Evolutionary conservation across 441 rosid genomes (phyloP), one percentile per base, ranked within the genome.

Genomic region (Syzygium syzygioides): DNA sequence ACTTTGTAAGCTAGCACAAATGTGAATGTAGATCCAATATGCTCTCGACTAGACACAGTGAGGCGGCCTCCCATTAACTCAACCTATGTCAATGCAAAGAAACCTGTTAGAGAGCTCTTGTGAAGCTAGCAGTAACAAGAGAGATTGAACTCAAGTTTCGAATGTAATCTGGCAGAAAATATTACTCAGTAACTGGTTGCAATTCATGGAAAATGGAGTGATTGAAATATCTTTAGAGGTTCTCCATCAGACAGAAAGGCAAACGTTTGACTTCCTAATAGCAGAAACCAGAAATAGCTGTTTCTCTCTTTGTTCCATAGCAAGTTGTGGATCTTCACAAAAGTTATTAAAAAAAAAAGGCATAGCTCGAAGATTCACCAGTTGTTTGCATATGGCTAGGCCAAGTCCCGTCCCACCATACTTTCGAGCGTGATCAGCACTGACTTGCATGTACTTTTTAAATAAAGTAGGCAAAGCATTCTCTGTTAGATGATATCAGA

Each of bases 351-450:
- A n/a, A 34, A 52, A n/a, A 37, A 34, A 76, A 76, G 2, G 10
- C 52, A 23, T 76, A 23, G 52, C 83, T 76, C 83, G 20, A 79
- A 88, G 76, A 87, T 87, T 91, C 88, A 96, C 99, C 96, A 98
- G 93, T 88, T 98, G 98, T 93, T 97, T 98, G 94, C 99, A 98
- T 88, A 98, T 98, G 86, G 98, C 99, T 26, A 98, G 98, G 87
- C 99, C 99, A n/a, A 97, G 93, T 89, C 99, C 99, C 12, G 99
- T 98, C 87, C 99, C 99, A 45, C 99, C 99, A 85, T 98, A 98
- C 90, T 97, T 97, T 20, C 99, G 95, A 32, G 99, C 98, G 92
- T 96, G 98, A 94, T 96, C 99, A 2, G 99, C 94, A 10, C 99
- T 95, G 85, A 94, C 99, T 97, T 97, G 99, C 99, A 97, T 96